phyloP scores from a whole-genome alignment of 441 rosid species.

The Pelargonium australe region DNA sequence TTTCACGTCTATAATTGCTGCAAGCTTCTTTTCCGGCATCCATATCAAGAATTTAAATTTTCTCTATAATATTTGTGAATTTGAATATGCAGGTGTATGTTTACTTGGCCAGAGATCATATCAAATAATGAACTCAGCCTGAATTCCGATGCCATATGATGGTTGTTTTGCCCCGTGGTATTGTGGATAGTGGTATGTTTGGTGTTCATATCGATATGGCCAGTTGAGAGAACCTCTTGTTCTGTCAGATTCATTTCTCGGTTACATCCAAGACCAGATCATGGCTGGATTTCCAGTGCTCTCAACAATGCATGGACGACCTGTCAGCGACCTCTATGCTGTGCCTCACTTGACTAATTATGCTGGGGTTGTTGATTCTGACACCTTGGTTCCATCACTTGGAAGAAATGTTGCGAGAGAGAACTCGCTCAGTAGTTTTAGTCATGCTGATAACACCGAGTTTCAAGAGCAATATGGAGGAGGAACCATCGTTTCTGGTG shows the following conservation, averaged over 20 bases:
- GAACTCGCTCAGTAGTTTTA: conserved; percentile 10
- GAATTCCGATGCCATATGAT: conserved; percentile 7
- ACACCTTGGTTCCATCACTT: conserved; percentile 23
- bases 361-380: conserved; percentile 19
- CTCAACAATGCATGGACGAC: conserved; percentile 32
- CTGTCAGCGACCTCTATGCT: conserved; percentile 20
- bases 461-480: conserved; percentile 37
- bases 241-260: conserved; percentile 28
- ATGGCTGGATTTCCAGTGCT: conserved; percentile 26
- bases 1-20: neutral
- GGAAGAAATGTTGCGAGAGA: conserved; percentile 23
- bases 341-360: conserved; percentile 18
- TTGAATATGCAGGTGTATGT: neutral
- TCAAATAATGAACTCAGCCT: neutral
- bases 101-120: neutral
- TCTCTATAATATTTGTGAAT: neutral
- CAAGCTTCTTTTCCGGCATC: too few relatives aligned
- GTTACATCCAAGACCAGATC: conserved; percentile 27
- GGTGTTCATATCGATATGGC: conserved; percentile 21
- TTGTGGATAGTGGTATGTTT: conserved; percentile 34
- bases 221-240: conserved; percentile 25
- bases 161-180: neutral
- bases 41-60: too few relatives aligned
- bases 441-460: conserved; percentile 20
- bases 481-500: conserved; percentile 31